A percentile compares a stretch with the other conserved stretches of the same genome.
Evolutionary conservation across 805 yeast genomes (phyloP).

Genomic region (Helenozyma rhizophorensis): DNA sequence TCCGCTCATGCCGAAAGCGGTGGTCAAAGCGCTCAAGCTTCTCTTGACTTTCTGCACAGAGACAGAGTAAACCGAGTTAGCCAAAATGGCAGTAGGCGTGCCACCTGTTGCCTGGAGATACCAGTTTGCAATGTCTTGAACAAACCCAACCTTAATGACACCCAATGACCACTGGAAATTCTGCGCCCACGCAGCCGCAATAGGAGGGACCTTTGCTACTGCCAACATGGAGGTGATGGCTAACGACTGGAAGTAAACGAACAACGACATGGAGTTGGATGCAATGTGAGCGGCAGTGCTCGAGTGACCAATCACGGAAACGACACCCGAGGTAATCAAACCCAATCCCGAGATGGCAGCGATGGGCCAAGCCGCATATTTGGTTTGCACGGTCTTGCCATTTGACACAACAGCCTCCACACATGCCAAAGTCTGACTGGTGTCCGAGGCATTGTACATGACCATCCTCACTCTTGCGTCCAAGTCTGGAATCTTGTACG

Average conservation of each 20-base stretch:
- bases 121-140: conserved; percentile 88
- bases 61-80: conserved; percentile 66
- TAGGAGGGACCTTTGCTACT: conserved; percentile 87
- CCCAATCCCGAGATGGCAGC: conserved; percentile 91
- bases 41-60: conserved; percentile 61
- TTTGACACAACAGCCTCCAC: conserved; percentile 82
- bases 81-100: conserved; percentile 66
- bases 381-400: conserved; percentile 91
- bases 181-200: conserved; percentile 97
- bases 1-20: conserved; percentile 5
- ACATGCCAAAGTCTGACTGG: conserved; percentile 68
- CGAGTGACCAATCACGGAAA: conserved; percentile 83
- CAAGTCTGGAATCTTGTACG: conserved; percentile 87
- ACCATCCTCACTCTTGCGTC: conserved; percentile 86
- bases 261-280: conserved; percentile 89
- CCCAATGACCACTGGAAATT: conserved; percentile 97
- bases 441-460: conserved; percentile 37
- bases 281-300: conserved; percentile 96
- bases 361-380: conserved; percentile 82
- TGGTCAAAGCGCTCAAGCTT: conserved; percentile 13
- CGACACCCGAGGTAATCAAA: conserved; percentile 78
- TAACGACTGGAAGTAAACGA: conserved; percentile 88
- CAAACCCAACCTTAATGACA: conserved; percentile 66
- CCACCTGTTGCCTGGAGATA: conserved; percentile 96
- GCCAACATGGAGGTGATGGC: conserved; percentile 96